Percentiles rank a stretch among this genome's conserved stretches.
Conservation (phyloP, 129 eudicot species). For the Glebionis coronaria region DNA sequence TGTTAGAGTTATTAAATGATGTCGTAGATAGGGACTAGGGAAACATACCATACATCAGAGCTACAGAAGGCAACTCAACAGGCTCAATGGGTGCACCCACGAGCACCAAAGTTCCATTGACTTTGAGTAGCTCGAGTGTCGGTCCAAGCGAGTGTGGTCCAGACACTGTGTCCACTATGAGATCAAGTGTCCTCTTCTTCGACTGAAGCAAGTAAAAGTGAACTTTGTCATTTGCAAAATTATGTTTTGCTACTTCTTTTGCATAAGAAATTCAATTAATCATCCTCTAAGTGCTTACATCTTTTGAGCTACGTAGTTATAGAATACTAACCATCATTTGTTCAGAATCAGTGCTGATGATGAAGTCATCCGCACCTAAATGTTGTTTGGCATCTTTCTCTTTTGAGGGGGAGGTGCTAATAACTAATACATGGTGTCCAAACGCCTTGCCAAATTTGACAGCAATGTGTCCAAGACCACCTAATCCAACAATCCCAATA, state of each 20-base stretch:
- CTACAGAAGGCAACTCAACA: constrained; percentile 63
- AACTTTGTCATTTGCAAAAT: neutral
- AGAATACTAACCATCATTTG: constrained; percentile 65
- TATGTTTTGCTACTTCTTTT: no score
- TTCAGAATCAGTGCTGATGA: constrained; percentile 51
- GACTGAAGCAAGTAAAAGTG: neutral
- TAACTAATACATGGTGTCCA: constrained; percentile 80
- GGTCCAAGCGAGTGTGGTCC: constrained; percentile 36
- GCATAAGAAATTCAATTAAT: no score
- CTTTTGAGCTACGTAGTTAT: neutral
- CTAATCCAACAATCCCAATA: constrained; percentile 73
- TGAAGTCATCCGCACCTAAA: constrained; percentile 76
- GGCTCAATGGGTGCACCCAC: constrained; percentile 95
- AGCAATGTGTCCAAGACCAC: constrained; percentile 88
- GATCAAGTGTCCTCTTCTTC: constrained; percentile 26
- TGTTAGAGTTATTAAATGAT: no score
- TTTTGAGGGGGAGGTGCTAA: constrained; percentile 86
- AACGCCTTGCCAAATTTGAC: constrained; percentile 81
- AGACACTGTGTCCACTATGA: constrained; percentile 35
- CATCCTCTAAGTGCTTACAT: no score
- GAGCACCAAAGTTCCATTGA: constrained; percentile 62
- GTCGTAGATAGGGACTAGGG: neutral
- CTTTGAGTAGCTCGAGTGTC: constrained; percentile 55
- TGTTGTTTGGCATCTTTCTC: constrained; percentile 60
- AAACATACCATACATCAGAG: constrained; percentile 62